Evolutionary conservation across 2,329 filamentous ascomycete species (phyloP), one percentile per base, ranked within the genome.

Genomic region (Daldinia eschscholtzii): DNA sequence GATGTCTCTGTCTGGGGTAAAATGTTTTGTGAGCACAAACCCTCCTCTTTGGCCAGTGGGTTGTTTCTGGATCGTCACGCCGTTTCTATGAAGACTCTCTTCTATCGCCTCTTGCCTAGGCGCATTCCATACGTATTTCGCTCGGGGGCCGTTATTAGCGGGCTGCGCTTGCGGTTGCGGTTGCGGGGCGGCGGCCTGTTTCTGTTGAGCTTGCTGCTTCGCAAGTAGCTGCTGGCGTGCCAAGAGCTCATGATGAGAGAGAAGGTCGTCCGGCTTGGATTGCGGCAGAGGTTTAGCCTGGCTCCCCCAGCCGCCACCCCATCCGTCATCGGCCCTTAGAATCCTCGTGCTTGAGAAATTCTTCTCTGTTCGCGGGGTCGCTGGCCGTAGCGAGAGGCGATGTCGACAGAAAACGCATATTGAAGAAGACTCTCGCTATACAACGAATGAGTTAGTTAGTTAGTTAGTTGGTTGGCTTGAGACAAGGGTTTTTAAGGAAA

Each of bases 381-480:
- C 44, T 30, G 61, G 67, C 50, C 66, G 72, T 15, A 70, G 52
- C 35, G 70, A 73, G 20, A 74, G 73, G 48, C 75, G 74, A 67
- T 74, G 70, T 65, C 72, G 75, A 67, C 75, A 77, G 69, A 77
- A 75, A 64, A 72, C 72, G 71, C 74, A 79, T 66, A 78, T 74
- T 46, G 75, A 77, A 64, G 75, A 77, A 64, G 65, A 73, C 64
- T 76, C 74, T 64, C 71, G 73, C 77, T 78, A 56, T 48, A 26
- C 9, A 66, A 7, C 10, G 50, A 58, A 13, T 13, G 13, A 39
- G 33, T 63, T 41, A 26, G 48, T 73, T 61, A 74, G 20, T 23
- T 23, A 23, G 20, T 23, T 23, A 23, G 20, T 1, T n/a, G n/a
- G n/a, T n/a, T n/a, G n/a, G 71, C 20, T 37, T 37, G 56, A 4